Evolutionary conservation across 768 basidiomycete genomes (phyloP), one percentile per base, ranked within the genome.

Genomic region (Tremella mesenterica): DNA sequence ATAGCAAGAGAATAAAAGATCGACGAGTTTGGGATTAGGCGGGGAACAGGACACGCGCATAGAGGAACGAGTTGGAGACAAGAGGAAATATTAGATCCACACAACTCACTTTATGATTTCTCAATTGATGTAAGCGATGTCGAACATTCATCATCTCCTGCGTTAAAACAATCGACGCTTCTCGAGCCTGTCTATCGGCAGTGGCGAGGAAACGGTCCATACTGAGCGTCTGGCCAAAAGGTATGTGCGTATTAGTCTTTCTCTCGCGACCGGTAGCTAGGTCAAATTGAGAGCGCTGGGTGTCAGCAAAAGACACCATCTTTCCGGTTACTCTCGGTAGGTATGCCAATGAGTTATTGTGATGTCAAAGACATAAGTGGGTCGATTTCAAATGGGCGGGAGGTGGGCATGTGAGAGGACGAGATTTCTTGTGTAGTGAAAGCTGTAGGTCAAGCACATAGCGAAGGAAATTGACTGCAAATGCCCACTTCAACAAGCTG

Each of bases 171-270:
- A 85, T 87, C 1, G 86, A 83, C 39, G 78, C 79, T 16, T 78
- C 77, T 63, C 83, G 85, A 78, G 87, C 90, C 56, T 78, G 76
- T 0, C 80, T 77, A 63, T 86, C 80, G 2, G 82, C 85, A 44
- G 77, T 80, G 56, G 88, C 85, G 44, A 93, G 76, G 77, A 92
- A 99, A 13, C 95, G 84, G 72, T 95, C 91, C 81, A 97, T 82
- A 66, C 81, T 84, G 13, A 99, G 78, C 9, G 82, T 85, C 72
- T 91, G 86, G 16, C 79, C 83, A 67, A 93, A 95, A 64, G 84
- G 86, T 59, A 99, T 85, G 71, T 90, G 93, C 3, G 89, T 90
- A 67, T 99, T 93, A 4, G 88, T 90, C 73, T 99, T 99, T 77
- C 87, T 90, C 14, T 90, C 84, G 59, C 91, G 86, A 51, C 88